Conservation (phyloP, 2,329 filamentous ascomycete genomes). For the Cytospora chrysosperma region DNA sequence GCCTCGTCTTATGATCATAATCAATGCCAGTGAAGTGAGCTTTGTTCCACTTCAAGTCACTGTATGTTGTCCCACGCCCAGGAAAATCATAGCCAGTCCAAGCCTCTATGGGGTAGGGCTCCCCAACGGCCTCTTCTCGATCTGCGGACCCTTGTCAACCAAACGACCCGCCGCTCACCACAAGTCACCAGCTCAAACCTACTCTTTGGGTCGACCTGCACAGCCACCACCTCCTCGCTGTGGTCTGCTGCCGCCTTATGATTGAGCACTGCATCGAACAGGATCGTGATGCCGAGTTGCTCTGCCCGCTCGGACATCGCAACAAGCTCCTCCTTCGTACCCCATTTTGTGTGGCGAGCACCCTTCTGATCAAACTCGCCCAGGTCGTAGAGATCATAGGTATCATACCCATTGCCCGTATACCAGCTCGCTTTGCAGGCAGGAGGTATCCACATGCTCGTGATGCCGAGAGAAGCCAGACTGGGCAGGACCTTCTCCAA, state of each 20-base stretch:
- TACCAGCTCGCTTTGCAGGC: constrained; percentile 66
- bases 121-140: constrained; percentile 52
- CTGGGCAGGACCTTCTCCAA: constrained; percentile 51
- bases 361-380: constrained; percentile 75
- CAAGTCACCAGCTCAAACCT: constrained; percentile 28
- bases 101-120: constrained; percentile 61
- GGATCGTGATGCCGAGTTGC: constrained; percentile 53
- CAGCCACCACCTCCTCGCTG: constrained; percentile 57
- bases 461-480: constrained; percentile 60
- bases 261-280: constrained; percentile 72
- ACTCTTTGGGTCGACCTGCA: constrained; percentile 56
- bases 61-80: constrained; percentile 59
- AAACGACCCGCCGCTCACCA: background rate
- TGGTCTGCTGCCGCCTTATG: constrained; percentile 69
- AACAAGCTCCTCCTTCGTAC: constrained; percentile 59
- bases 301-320: constrained; percentile 51
- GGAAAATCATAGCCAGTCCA: constrained; percentile 69
- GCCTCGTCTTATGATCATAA: constrained; percentile 55
- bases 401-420: constrained; percentile 65
- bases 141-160: constrained; percentile 37
- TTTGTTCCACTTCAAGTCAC: constrained; percentile 62
- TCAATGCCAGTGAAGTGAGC: constrained; percentile 69
- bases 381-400: constrained; percentile 66
- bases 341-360: constrained; percentile 64
- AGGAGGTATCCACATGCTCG: constrained; percentile 67